These are phyloP conservation scores for Pseudonectria buxi DNA, from an alignment of 2,329 filamentous ascomycete genomes.

Conservation along the genomic window DNA sequence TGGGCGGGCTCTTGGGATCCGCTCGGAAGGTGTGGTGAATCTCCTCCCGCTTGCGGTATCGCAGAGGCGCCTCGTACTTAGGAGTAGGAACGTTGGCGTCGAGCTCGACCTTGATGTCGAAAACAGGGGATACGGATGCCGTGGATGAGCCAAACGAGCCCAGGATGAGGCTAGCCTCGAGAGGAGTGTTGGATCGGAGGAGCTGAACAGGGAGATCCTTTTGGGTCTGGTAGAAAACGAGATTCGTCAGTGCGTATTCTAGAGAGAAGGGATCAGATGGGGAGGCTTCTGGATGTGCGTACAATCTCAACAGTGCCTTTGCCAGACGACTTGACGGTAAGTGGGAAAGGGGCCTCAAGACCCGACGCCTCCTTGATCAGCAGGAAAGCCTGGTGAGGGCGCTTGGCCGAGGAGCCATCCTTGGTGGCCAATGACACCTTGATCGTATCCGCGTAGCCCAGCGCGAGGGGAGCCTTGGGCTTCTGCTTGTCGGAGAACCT, in stretches of 20 bases:
- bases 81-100: constrained; percentile 56
- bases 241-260: constrained; percentile 19
- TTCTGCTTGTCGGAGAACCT: constrained; percentile 56
- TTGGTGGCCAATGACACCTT: constrained; percentile 77
- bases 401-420: constrained; percentile 70
- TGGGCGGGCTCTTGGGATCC: constrained; percentile 74
- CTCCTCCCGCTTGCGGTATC: constrained; percentile 77
- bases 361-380: constrained; percentile 71
- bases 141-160: constrained; percentile 75
- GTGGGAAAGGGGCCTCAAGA: constrained; percentile 79
- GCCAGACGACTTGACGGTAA: constrained; percentile 79
- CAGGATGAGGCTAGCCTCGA: constrained; percentile 76
- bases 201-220: constrained; percentile 86
- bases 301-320: constrained; percentile 83
- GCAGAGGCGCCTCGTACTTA: constrained; percentile 59
- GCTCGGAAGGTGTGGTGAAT: constrained; percentile 87
- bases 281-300: constrained; percentile 35
- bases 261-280: too few species aligned
- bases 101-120: constrained; percentile 61
- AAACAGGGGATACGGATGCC: constrained; percentile 62
- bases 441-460: constrained; percentile 65
- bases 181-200: constrained; percentile 56
- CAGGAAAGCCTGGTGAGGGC: constrained; percentile 91
- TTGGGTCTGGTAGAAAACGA: constrained; percentile 55
- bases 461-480: constrained; percentile 55